Conservation (phyloP, 2,329 filamentous ascomycete genomes). For the Chalaropsis ovoidea region DNA sequence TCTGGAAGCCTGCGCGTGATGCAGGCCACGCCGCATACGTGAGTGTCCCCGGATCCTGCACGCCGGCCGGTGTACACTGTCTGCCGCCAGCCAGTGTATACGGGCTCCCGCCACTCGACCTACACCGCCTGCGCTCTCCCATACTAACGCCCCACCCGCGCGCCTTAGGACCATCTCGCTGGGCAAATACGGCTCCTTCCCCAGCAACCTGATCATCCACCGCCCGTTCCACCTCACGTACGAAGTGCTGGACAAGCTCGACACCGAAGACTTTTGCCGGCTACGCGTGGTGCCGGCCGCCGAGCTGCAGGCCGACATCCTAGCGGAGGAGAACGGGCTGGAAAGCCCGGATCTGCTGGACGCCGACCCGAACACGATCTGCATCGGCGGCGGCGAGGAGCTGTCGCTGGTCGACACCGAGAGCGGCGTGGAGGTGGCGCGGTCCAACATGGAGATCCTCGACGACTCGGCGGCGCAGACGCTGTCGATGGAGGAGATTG, state of each 20-base stretch:
- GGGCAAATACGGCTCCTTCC: conserved; percentile 87
- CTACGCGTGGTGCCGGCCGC: conserved; percentile 69
- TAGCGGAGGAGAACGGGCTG: conserved; percentile 38
- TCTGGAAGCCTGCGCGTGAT: conserved; percentile 49
- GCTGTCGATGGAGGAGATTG: conserved; percentile 64
- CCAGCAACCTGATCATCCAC: conserved; percentile 79
- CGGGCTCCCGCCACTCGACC: too few species aligned
- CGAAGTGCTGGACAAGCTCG: conserved; percentile 65
- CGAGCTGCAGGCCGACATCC: conserved; percentile 74
- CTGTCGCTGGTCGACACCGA: conserved; percentile 37
- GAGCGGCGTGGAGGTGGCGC: conserved; percentile 40
- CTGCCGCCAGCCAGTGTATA: conserved; percentile 1
- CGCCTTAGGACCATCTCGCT: conserved; percentile 64
- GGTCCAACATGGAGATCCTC: conserved; percentile 49
- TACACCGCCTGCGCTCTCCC: background rate
- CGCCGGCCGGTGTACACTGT: conserved; percentile 14
- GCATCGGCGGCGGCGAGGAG: conserved; percentile 35
- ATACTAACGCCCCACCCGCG: conserved; percentile 14
- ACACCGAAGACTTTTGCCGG: conserved; percentile 54
- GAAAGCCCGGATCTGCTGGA: conserved; percentile 39
- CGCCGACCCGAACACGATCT: conserved; percentile 37
- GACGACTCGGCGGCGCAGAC: conserved; percentile 61
- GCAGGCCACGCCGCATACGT: conserved; percentile 53
- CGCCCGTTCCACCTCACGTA: conserved; percentile 87
- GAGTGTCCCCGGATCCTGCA: conserved; percentile 27